Conservation (phyloP, 305 asterid genomes). For the Vinca major region DNA sequence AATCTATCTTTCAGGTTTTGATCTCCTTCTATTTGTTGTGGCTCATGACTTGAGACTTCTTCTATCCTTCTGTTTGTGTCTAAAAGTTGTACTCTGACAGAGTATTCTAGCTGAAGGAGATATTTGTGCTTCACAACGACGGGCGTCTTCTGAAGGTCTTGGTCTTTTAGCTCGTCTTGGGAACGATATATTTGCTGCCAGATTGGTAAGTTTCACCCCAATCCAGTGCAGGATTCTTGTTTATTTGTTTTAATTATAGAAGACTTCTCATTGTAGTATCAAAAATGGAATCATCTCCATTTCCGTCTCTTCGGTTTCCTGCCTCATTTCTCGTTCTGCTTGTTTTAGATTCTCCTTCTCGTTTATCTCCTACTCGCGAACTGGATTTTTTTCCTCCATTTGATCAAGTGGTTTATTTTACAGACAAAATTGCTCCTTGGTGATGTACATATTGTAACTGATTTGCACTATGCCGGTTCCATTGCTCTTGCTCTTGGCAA, state of each 20-base stretch:
- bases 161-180: conserved; percentile 96
- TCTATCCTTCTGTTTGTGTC: conserved; percentile 17
- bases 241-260: not conserved
- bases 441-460: conserved; percentile 52
- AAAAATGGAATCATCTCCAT: not conserved
- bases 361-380: not conserved
- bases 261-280: not conserved
- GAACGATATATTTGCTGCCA: conserved; percentile 85
- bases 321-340: no score
- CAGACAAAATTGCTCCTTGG: conserved; percentile 85
- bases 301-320: not conserved
- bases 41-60: conserved; percentile 13
- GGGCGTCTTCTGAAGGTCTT: conserved; percentile 98
- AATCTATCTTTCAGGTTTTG: conserved; percentile 86
- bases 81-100: conserved; percentile 44
- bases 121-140: conserved; percentile 86
- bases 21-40: conserved; percentile 20
- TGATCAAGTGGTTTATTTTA: conserved; percentile 25
- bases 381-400: not conserved
- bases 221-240: conserved; percentile 5
- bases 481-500: conserved; percentile 93
- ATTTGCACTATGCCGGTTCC: conserved; percentile 75
- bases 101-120: conserved; percentile 87
- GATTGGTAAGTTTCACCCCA: conserved; percentile 59
- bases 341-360: not conserved